Evolutionary conservation across 2,329 filamentous ascomycete species (phyloP).

Genomic region (Pestalotiopsis sp.): DNA sequence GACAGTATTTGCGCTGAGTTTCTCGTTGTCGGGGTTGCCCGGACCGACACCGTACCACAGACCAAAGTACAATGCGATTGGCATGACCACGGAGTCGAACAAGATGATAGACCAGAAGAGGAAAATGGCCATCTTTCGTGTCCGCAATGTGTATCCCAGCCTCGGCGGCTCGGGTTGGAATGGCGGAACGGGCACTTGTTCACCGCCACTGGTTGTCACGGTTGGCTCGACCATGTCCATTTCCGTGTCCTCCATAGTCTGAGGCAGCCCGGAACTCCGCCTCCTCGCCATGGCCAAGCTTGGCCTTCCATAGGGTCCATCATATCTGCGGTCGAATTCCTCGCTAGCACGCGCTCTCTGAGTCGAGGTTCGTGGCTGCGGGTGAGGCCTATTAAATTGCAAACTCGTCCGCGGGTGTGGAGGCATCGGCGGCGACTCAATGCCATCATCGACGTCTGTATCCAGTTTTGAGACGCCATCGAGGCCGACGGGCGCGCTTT

Average conservation of each 20-base stretch:
- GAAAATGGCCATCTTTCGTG: constrained; percentile 55
- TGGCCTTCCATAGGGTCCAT: constrained; percentile 28
- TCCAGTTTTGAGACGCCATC: not conserved
- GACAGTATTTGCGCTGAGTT: constrained; percentile 29
- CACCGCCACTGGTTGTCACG: not conserved
- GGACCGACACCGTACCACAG: constrained; percentile 53
- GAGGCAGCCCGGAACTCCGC: constrained; percentile 5
- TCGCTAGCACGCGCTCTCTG: constrained; percentile 22
- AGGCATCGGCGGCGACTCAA: not conserved
- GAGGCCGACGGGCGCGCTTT: constrained; percentile 5
- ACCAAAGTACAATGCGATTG: constrained; percentile 62
- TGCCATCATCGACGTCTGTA: not conserved
- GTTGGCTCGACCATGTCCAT: not conserved
- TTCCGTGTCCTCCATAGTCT: not conserved
- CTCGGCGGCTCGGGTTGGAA: constrained; percentile 17
- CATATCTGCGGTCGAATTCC: constrained; percentile 28
- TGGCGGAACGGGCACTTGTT: not conserved
- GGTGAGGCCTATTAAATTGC: not conserved
- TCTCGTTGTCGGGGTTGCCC: constrained; percentile 35
- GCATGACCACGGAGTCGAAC: constrained; percentile 60
- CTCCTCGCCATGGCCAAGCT: constrained; percentile 26
- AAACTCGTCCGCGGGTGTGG: constrained; percentile 7
- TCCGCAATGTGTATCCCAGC: constrained; percentile 21
- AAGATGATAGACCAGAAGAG: constrained; percentile 64
- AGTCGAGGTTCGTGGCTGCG: constrained; percentile 4